Base-by-base conservation (phyloP, 768 basidiomycete genomes). In the Naganishia vaughanmartiniae region DNA sequence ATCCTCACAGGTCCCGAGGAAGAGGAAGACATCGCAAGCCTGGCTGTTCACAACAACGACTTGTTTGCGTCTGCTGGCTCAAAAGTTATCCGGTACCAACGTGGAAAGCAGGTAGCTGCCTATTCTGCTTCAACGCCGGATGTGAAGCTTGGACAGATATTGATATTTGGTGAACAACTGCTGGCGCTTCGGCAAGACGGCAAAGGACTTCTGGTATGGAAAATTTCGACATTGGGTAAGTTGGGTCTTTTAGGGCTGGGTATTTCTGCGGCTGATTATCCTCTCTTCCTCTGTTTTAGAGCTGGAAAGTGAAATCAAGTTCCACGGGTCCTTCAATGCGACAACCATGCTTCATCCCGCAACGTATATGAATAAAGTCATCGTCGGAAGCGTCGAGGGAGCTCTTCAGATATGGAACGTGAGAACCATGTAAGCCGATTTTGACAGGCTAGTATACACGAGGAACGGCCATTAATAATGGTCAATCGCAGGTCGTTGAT, bases 351-450 rank as follows among this genome's bases (percentile, higher is more conserved):
- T 96, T 6, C 96, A 99, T 79, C 96, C 96, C 2, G 89, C 93
- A 0, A 98, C 96, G 15, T 98, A 98, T 81, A 81, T 99, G 63
- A 98, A 99, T 84, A 99, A 99, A 83, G 85, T 98, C 0, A 84
- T 98, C 0, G 86, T 98, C 14, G 87, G 89, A 3, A 91, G 92
- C 75, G 85, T 83, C 68, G 85, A 93, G 79, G 96, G 96, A 4
- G 83, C 82, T 53, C 82, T 98, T 76, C 91, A 96, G 71, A 82
- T 99, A n/a, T 98, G 93, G 93, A 99, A 98, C 80, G 87, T 92
- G 73, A 85, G 88, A 10, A 89, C 93, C 14, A 86, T 86, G 92
- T 92, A 69, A 73, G 88, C 81, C 15, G 48, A n/a, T 33, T 30
- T 15, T 39, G 33, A 34, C 31, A n/a, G 31, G n/a, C 53, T n/a